phyloP scores from a whole-genome alignment of 2,329 filamentous ascomycete species.

The Epichloe amarillans region DNA sequence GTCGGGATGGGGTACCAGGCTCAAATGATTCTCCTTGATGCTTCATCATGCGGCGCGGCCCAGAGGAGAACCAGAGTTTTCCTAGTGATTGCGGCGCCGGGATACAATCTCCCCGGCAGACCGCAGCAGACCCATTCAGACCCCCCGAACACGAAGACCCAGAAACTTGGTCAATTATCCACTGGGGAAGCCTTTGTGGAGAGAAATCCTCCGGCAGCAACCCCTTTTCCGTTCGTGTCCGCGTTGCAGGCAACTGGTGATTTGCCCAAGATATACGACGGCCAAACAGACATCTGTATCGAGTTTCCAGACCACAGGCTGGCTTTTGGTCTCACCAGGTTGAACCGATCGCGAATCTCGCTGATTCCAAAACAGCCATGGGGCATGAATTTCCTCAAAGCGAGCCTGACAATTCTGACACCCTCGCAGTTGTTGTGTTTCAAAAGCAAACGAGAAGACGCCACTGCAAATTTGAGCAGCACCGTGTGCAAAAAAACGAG shows the following conservation, averaged over 20 bases:
- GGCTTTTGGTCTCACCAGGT: conserved; percentile 24
- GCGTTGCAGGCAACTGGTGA: conserved; percentile 41
- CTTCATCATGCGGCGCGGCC: conserved; percentile 53
- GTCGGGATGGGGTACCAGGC: conserved; percentile 69
- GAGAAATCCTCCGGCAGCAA: conserved; percentile 26
- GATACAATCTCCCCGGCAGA: conserved; percentile 37
- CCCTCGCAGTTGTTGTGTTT: conserved; percentile 9
- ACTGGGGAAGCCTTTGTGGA: conserved; percentile 48
- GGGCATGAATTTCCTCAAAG: conserved; percentile 36
- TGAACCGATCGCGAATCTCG: conserved; percentile 32
- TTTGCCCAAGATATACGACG: conserved; percentile 50
- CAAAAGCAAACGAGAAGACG: neutral
- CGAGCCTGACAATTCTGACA: conserved; percentile 30
- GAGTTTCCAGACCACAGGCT: conserved; percentile 55
- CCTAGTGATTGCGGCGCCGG: conserved; percentile 57
- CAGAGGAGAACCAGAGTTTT: conserved; percentile 59
- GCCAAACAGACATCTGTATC: conserved; percentile 47
- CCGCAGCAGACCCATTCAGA: conserved; percentile 53
- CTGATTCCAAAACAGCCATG: conserved; percentile 46
- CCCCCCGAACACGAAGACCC: conserved; percentile 20
- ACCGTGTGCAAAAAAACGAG: conserved; percentile 18
- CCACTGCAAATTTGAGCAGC: neutral
- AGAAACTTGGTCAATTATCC: conserved; percentile 41
- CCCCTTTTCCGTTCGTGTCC: conserved; percentile 47
- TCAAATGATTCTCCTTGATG: conserved; percentile 53